Evolutionary conservation across 345 rosid genomes (phyloP).

Genomic region (Lepidium africanum): DNA sequence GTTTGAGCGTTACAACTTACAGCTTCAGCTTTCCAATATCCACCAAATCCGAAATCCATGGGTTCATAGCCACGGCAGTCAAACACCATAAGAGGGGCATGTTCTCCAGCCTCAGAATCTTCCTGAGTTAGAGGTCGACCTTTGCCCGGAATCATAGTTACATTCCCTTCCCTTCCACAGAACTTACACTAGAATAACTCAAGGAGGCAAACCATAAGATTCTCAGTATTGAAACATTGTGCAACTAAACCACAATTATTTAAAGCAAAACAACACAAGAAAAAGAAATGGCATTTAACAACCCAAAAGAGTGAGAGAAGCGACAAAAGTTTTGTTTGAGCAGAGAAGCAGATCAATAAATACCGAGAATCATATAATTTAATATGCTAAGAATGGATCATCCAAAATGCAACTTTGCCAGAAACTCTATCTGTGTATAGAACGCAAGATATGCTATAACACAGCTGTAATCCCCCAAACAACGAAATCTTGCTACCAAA

Average conservation of each 20-base stretch:
- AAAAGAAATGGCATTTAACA: not conserved
- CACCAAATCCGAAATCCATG: slow-evolving; percentile 51
- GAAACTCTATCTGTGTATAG: not conserved
- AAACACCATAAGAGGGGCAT: slow-evolving; percentile 70
- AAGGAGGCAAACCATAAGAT: not conserved
- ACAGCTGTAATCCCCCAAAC: not conserved
- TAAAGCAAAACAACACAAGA: not conserved
- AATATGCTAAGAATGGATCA: not conserved
- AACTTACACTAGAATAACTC: slow-evolving; percentile 61
- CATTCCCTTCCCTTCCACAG: slow-evolving; percentile 74
- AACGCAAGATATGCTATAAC: not conserved
- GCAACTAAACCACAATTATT: not conserved
- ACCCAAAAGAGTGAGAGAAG: not conserved
- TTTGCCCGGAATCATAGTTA: slow-evolving; percentile 64
- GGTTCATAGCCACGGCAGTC: slow-evolving; percentile 89
- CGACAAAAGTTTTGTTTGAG: not conserved
- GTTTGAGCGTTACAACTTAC: slow-evolving; percentile 39
- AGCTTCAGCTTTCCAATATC: slow-evolving; percentile 72
- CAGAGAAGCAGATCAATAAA: not conserved
- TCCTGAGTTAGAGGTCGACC: slow-evolving; percentile 58
- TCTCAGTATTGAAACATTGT: not conserved
- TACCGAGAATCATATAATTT: not conserved
- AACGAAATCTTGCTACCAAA: not conserved
- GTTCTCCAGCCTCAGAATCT: slow-evolving; percentile 50
- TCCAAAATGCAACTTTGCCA: not conserved